A percentile compares a stretch with the other conserved stretches of the same genome.
These are phyloP conservation scores for Xerocomellus intermedius DNA, from an alignment of 768 basidiomycete genomes.

Conservation along the genomic window DNA sequence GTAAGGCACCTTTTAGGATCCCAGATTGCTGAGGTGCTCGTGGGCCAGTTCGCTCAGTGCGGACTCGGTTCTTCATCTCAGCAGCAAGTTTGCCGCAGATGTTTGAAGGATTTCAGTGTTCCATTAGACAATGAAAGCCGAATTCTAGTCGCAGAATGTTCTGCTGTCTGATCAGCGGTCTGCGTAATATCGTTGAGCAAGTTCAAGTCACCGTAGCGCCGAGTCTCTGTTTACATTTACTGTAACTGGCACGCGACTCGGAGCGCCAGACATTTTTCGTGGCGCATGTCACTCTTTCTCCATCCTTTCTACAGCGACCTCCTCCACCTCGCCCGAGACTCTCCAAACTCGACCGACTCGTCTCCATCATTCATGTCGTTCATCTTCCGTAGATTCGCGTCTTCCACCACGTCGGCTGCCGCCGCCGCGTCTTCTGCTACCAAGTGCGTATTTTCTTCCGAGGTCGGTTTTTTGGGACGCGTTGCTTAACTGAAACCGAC, in stretches of 20 bases:
- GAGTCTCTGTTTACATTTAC: background rate
- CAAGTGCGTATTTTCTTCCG: constrained; percentile 10
- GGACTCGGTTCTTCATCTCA: no score
- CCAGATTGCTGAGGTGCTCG: background rate
- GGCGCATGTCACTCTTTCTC: constrained; percentile 22
- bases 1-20: background rate
- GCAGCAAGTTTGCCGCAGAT: no score
- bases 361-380: constrained; percentile 41
- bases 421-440: constrained; percentile 12
- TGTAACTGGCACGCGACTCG: background rate
- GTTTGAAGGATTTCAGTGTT: no score
- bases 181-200: no score
- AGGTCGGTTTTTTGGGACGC: background rate
- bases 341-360: constrained; percentile 11
- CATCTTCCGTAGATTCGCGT: constrained; percentile 51
- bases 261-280: background rate
- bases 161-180: no score
- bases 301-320: constrained; percentile 25
- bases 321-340: constrained; percentile 15
- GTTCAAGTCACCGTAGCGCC: no score
- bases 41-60: no score
- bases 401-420: constrained; percentile 42
- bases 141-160: no score
- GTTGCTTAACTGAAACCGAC: background rate
- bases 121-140: no score